phyloP scores from a whole-genome alignment of 129 eudicot genomes.

The Flaveria sonorensis region DNA sequence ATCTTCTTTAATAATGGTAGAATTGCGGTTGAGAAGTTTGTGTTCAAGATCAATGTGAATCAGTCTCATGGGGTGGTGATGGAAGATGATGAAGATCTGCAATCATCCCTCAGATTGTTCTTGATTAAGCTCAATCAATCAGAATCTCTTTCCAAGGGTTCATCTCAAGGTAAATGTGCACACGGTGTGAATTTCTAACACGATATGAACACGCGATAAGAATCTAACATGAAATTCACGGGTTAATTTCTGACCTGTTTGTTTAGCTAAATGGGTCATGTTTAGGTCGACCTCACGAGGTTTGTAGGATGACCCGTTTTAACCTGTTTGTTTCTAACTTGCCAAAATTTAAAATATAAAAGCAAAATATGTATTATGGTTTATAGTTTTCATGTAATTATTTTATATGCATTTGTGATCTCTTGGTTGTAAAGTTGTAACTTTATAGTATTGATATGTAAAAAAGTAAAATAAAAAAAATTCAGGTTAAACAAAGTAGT shows the following conservation, averaged over 20 bases:
- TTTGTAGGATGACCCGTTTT: too few species aligned
- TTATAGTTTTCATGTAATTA: too few species aligned
- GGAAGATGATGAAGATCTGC: slow-evolving; percentile 59
- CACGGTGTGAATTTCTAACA: not conserved
- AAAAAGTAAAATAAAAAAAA: too few species aligned
- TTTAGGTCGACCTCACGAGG: too few species aligned
- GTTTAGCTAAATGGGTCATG: not conserved
- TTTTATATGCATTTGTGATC: too few species aligned
- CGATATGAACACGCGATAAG: not conserved
- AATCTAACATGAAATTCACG: too few species aligned
- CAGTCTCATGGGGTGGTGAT: slow-evolving; percentile 58
- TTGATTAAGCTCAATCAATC: slow-evolving; percentile 75
- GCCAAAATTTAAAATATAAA: not conserved
- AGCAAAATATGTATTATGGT: too few species aligned
- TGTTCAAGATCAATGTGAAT: slow-evolving; percentile 69
- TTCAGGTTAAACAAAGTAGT: too few species aligned
- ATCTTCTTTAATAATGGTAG: slow-evolving; percentile 49
- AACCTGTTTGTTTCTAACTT: not conserved
- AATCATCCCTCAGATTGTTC: slow-evolving; percentile 69
- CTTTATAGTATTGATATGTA: too few species aligned
- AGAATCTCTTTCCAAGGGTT: slow-evolving; percentile 57
- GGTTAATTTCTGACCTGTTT: too few species aligned
- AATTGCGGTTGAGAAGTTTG: slow-evolving; percentile 70
- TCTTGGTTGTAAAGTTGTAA: too few species aligned
- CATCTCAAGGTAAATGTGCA: slow-evolving; percentile 53